Base-by-base conservation (phyloP, 768 basidiomycete genomes). In the Clavaria fumosa region DNA sequence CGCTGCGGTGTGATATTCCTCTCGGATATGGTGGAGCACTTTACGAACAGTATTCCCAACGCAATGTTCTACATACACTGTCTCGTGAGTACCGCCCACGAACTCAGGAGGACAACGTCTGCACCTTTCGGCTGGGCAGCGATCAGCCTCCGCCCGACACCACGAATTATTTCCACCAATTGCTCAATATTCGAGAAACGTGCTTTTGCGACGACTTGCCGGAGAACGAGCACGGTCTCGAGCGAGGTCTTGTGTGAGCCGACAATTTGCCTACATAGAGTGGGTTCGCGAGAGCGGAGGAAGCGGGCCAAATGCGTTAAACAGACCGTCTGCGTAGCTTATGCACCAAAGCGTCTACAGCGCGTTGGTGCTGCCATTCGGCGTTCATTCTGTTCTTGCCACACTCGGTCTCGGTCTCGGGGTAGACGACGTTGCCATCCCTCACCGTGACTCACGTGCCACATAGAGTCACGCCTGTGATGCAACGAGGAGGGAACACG, bases 41-140 rank as follows among this genome's bases (percentile, higher is more conserved):
- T 88, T 88, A 26, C 90, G 75, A 27, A 91, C 80, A 15, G 91
- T 91, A 54, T 97, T 97, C 17, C 89, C 89, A 23, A 95, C 81
- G 31, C 89, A 83, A 51, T 91, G 79, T 54, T 99, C 95, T 96
- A 58, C 36, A n/a, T 30, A 34, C 41, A 21, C 38, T 11, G 22
- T 27, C 5, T 15, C 34, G 34, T 42, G 14, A 34, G 49, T 7
- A 32, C 38, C 43, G 30, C 33, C 23, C 15, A 33, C 23, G 40
- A 23, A 32, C 32, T 39, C 34, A 45, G 34, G 17, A 22, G 27
- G 37, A 21, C 34, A 41, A 31, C 37, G 23, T 33, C 45, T 45
- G 48, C 38, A 90, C 93, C 93, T 75, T 93, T 95, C 9, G 91
- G 89, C 52, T 96, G 90, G 6, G 93, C 89, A 14, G 88, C 84